Base-by-base conservation (phyloP, 192 early-diverging fungal genomes). In the Chytriomyces confervae region DNA sequence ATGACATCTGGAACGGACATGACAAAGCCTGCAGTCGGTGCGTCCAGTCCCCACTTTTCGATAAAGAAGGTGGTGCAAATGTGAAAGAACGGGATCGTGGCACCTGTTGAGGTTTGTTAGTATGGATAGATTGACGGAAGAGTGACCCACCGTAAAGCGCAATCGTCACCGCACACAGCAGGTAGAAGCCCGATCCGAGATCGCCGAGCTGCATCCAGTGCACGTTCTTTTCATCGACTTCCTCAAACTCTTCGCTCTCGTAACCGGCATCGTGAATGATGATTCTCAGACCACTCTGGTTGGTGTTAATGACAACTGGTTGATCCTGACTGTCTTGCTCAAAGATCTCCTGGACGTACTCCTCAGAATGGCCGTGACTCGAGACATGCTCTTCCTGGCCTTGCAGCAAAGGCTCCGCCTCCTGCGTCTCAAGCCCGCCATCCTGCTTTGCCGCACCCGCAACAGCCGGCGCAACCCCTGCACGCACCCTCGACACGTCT, bases 1-100 rank as follows among this genome's bases (percentile, higher is more conserved):
- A 92, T 80, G 5, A 82, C 66, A 71, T 92, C 90, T 5, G 91
- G 90, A 13, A 92, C 88, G 0, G 91, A 91, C 82, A 80, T 87
- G 72, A 80, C 85, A 13, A 88, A 76, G 2, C 91, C 91, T 6
- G 91, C 91, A 0, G 65, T 88, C 44, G 82, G 84, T 7, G 86
- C 68, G 47, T 91, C 82, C 0, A 50, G 63, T 61, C 87, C 89
- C 89, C 89, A 92, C 67, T 91, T 91, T 67, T 84, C 84, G 71
- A 91, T 89, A 23, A 91, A 84, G 60, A 92, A 91, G 83, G 86
- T 66, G 66, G 90, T 72, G 83, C 85, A 80, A 24, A 92, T 85
- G 67, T 91, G 90, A 68, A 84, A 89, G 72, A 92, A 92, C 0
- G 91, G 89, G 6, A 88, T 81, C 4, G 85, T 79, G 1, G 89